Base-by-base conservation (phyloP, 2,329 filamentous ascomycete genomes). In the Phialophora macrospora region DNA sequence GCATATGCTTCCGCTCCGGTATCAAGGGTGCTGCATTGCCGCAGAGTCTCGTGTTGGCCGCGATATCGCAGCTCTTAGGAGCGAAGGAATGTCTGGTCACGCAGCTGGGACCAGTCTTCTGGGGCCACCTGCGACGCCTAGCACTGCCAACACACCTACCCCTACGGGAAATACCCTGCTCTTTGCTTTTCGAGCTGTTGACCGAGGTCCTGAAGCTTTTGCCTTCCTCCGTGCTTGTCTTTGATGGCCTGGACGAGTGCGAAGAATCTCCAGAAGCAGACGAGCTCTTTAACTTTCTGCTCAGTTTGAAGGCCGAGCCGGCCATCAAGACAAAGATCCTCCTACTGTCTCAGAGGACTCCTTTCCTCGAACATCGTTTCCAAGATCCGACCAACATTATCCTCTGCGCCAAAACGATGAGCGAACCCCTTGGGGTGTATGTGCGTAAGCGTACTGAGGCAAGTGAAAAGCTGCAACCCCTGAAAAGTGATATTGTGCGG, bases 211-310 rank as follows among this genome's bases (percentile, higher is more conserved):
- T 54, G 49, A 54, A 14, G 49, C 22, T 26, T 14, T 54, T 54
- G 7, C 49, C 20, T 7, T 26, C 49, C 26, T 54, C 12, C 3
- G 49, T 26, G 49, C 20, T 54, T 14, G 14, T 28, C 20, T 24
- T 54, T 26, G 49, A 54, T 46, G 44, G 44, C 44, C 8, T 46
- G 44, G 44, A 46, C 44, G 44, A 46, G 44, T 46, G 44, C 20
- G 17, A 17, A 17, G 44, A 46, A 46, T 46, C 17, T 22, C 44
- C 44, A 8, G 44, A 17, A 22, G 44, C 44, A 46, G 20, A 17
- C 44, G 17, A 46, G 44, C 44, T 46, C 44, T 46, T 46, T 9
- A 11, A 46, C 0, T 46, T 22, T 22, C 14, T 46, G 44, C 44
- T 46, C 44, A n/a, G 44, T 46, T 22, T 46, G 20, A 46, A 46